These are phyloP conservation scores for Scedosporium minutisporum DNA, from an alignment of 2,329 filamentous ascomycete genomes.

Conservation along the genomic window DNA sequence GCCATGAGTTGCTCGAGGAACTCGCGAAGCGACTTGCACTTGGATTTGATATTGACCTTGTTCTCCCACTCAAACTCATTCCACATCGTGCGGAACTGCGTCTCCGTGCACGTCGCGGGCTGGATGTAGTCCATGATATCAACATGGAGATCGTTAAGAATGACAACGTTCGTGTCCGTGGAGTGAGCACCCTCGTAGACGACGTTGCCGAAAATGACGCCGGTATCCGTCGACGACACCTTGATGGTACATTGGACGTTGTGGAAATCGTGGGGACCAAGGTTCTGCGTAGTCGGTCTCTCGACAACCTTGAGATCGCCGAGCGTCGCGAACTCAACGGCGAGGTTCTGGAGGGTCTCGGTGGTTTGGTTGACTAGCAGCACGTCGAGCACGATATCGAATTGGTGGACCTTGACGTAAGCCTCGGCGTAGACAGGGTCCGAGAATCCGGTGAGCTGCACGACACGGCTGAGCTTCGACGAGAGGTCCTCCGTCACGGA, in stretches of 20 bases:
- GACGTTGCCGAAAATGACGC: constrained; percentile 97
- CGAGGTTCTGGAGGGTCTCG: constrained; percentile 92
- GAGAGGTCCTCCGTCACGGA: constrained; percentile 72
- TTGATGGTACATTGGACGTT: constrained; percentile 99
- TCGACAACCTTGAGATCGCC: constrained; percentile 98
- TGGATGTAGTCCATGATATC: constrained; percentile 99
- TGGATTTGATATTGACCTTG: constrained; percentile 99
- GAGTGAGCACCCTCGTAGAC: constrained; percentile 91
- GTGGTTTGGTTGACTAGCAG: constrained; percentile 94
- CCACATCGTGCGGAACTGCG: constrained; percentile 99
- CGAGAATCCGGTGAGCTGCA: constrained; percentile 95
- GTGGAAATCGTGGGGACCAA: constrained; percentile 91
- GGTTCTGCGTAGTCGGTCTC: constrained; percentile 88
- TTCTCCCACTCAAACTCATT: constrained; percentile 99
- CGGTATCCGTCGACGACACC: constrained; percentile 94
- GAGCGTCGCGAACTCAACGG: constrained; percentile 95
- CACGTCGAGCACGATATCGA: constrained; percentile 95
- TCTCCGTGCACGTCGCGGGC: constrained; percentile 91
- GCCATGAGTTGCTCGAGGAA: constrained; percentile 95
- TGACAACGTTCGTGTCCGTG: constrained; percentile 92
- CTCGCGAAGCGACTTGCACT: constrained; percentile 81
- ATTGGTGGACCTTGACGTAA: constrained; percentile 97
- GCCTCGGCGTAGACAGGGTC: constrained; percentile 98
- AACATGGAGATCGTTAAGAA: constrained; percentile 94
- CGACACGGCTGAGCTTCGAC: constrained; percentile 90